Evolutionary conservation across 116 monocot species (phyloP), one percentile per base, ranked within the genome.

Genomic region (Zostera marina): DNA sequence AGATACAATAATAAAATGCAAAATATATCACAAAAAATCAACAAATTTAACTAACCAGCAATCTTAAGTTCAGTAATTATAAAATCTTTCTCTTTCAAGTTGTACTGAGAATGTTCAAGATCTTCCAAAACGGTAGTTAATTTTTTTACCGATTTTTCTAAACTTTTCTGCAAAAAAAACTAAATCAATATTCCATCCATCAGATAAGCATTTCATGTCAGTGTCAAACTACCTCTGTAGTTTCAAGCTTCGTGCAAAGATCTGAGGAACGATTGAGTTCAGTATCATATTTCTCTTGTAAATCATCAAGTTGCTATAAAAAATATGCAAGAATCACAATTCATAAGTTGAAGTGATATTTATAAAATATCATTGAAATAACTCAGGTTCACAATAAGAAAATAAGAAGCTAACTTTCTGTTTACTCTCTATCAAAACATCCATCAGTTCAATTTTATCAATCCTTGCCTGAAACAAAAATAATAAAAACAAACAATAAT

Each of bases 361-460:
- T 41, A 11, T 53, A 53, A 53, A 53, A 53, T 11, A 3, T 21
- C 11, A 40, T 58, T n/a, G 40, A 41, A 40, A 17, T 17, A 32
- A 32, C 32, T 32, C 32, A 3, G 32, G 2, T 32, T 32, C 19
- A 38, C 8, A 58, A 41, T 8, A 42, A 43, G 14, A 41, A 52
- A 6, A 11, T 0, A 6, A 44, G 66, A 11, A n/a, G n/a, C 73
- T 53, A 7, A 96, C 89, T 83, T 89, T 89, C 71, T 85, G 73
- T 63, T 83, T 76, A 24, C 52, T 69, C 67, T 98, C 96, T 9
- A 84, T 42, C 44, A 61, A 39, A 43, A 57, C 40, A 9, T 57
- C 65, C 81, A 82, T 88, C 63, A 80, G 82, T 23, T 82, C 90
- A 59, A 89, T 86, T 69, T 81, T 79, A 8, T 89, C 85, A 22